Evolutionary conservation across 495 filamentous ascomycete genomes (phyloP), one percentile per base, ranked within the genome.

Genomic region (Xylaria nigripes): DNA sequence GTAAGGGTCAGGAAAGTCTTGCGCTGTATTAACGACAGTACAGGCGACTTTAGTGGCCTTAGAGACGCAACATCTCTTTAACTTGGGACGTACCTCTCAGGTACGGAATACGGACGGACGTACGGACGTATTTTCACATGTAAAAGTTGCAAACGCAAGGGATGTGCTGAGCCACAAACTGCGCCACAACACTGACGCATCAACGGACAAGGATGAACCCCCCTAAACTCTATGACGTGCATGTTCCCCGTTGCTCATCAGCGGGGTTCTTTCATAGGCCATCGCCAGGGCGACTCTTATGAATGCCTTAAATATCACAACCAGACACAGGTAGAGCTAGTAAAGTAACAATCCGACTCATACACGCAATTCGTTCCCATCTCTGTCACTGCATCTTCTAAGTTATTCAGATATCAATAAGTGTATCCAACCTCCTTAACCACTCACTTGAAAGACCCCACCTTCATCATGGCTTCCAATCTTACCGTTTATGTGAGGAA

Each of bases 401-500:
- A 13, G 15, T 36, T 36, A 36, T 36, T 18, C 3, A 40, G 4
- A 40, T n/a, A 18, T 2, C 15, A 3, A 18, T 40, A 1, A 16
- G 16, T 18, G 5, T 40, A 18, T 40, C 2, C 12, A 13, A 18
- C 27, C 22, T 6, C 8, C 5, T 3, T 51, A 8, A 15, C n/a
- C 5, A 9, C 38, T 34, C 21, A 3, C 22, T 6, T 48, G 16
- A 48, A 8, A 38, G 16, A 68, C 18, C 23, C 53, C 34, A 63
- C 27, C 2, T 61, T 52, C 54, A 73, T 59, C 42, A 67, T 67
- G 64, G 62, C 64, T 29, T 58, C 74, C 63, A 71, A 69, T 34
- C 64, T 58, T 23, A 72, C 70, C n/a, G 77, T 80, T 32, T 46
- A 74, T 55, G 77, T 92, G 57, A 86, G 89, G 73, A 90, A 91